Conservation (phyloP, 1,284 basidiomycete species). For the Apiotrichum mycotoxinovorans region DNA sequence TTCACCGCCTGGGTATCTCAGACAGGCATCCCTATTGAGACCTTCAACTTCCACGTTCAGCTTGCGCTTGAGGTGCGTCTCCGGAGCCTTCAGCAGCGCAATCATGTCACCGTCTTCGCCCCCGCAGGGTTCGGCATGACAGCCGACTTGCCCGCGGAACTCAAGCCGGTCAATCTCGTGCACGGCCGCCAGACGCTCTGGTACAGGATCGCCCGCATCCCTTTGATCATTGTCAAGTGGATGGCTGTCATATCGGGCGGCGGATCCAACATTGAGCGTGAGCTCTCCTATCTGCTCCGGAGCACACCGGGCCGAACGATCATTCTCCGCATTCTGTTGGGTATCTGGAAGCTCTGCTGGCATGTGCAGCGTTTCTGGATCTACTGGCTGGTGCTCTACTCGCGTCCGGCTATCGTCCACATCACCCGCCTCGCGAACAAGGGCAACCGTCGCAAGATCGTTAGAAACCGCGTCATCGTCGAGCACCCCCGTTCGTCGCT, state of each 20-base stretch:
- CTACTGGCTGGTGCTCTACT: conserved; percentile 7
- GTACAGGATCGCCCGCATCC: background rate
- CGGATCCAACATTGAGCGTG: conserved; percentile 7
- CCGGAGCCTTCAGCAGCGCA: background rate
- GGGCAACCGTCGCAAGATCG: conserved; percentile 10
- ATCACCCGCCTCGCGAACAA: conserved; percentile 7
- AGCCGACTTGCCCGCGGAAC: too few relatives aligned
- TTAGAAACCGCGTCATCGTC: conserved; percentile 5
- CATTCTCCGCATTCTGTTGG: background rate
- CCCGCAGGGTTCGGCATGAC: too few relatives aligned
- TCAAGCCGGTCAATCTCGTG: background rate
- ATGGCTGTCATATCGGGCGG: conserved; percentile 9
- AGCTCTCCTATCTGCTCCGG: conserved; percentile 7
- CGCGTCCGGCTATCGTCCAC: background rate
- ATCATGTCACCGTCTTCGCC: background rate
- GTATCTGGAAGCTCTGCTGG: conserved; percentile 11
- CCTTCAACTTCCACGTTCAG: conserved; percentile 1
- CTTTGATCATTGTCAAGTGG: conserved; percentile 11
- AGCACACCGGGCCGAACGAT: background rate
- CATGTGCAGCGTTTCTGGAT: conserved; percentile 3
- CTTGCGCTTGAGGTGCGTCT: conserved; percentile 1
- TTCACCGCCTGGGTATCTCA: conserved; percentile 1
- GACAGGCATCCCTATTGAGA: background rate
- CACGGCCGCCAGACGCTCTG: background rate
- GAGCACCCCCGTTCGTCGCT: conserved; percentile 4